Base-by-base conservation (phyloP, 345 rosid genomes). In the Dovyalis caffra region DNA sequence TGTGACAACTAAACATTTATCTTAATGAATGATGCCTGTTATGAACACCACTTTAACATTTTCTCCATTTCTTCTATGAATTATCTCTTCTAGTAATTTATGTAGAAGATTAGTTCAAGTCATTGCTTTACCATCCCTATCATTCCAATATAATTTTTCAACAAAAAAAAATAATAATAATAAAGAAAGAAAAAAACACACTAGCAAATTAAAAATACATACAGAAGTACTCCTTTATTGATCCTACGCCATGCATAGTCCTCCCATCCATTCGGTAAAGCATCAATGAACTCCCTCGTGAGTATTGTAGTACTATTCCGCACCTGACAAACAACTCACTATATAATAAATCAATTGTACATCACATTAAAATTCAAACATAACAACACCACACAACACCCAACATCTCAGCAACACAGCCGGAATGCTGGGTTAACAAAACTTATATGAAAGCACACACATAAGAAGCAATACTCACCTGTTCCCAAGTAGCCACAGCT, bases 401-500 rank as follows among this genome's bases (percentile, higher is more conserved):
- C 29, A 25, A 3, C 33, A 69, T 25, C 21, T 25, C 57, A 20
- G 3, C 1, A 33, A n/a, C 8, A 25, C 23, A 21, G 15, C 47
- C 9, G 0, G 21, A 53, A 21, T 32, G 6, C 21, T 20, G 15
- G 11, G 29, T 14, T 16, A 68, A 4, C 57, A 57, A 23, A 8
- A 12, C 40, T 12, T 23, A 33, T n/a, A 10, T 5, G 4, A 28
- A 15, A n/a, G 33, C 35, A 15, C 26, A n/a, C 26, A 9, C 60
- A 53, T 11, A 51, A 28, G 71, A 34, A 26, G 63, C 51, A 79
- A 53, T 20, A 45, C 80, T 80, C 81, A 88, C 89, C 88, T 83
- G 87, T 84, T 95, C 97, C 97, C 97, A 91, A n/a, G 93, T 90
- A 70, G 94, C 97, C 76, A 92, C 92, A 70, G 95, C 98, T 87